phyloP scores from a whole-genome alignment of 768 basidiomycete species.

The Russula olivacea region DNA sequence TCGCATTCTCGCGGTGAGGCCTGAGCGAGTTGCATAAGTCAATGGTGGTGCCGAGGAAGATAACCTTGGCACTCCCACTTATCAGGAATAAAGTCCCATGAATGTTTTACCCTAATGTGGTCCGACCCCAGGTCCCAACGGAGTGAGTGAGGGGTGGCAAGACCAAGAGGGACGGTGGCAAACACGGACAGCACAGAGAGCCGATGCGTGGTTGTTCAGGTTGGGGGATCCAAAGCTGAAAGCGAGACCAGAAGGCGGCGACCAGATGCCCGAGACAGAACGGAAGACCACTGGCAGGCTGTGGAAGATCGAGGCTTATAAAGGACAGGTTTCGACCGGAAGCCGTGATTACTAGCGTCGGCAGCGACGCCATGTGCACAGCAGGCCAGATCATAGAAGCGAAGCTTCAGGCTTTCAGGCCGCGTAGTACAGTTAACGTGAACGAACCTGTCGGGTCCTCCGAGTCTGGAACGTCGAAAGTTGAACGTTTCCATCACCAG shows the following conservation, averaged over 20 bases:
- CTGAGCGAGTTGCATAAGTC: constrained; percentile 21
- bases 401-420: too few species aligned
- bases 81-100: constrained; percentile 10
- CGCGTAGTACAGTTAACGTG: too few species aligned
- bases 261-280: background rate
- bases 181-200: constrained; percentile 4
- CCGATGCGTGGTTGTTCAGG: background rate
- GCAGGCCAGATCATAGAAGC: too few species aligned
- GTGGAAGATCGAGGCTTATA: background rate
- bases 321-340: background rate
- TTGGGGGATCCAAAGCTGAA: background rate
- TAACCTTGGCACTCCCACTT: constrained; percentile 13
- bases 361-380: background rate
- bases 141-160: constrained; percentile 1
- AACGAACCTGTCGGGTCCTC: too few species aligned
- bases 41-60: constrained; percentile 15
- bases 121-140: too few species aligned
- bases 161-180: background rate
- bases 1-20: constrained; percentile 14
- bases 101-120: constrained; percentile 18
- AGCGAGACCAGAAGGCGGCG: background rate
- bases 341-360: background rate
- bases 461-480: too few species aligned
- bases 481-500: too few species aligned
- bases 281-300: background rate